Percentiles rank a stretch among this genome's conserved stretches.
These are phyloP conservation scores for Umbelopsis ramanniana DNA, from an alignment of 192 early-diverging fungal species.

Conservation along the genomic window DNA sequence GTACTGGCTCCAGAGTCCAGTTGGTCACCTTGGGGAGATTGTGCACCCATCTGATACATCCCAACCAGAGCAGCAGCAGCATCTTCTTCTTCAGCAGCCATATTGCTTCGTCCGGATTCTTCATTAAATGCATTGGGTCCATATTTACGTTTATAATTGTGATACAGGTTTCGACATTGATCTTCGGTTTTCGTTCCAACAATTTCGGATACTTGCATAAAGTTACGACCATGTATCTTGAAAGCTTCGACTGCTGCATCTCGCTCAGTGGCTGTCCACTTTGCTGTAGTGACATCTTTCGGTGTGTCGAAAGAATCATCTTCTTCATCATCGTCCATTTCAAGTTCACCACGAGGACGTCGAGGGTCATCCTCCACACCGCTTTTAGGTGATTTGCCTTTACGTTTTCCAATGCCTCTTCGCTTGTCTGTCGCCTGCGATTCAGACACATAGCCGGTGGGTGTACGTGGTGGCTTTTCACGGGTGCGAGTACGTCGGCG, in stretches of 20 bases:
- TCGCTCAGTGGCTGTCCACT: slow-evolving; percentile 67
- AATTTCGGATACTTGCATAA: slow-evolving; percentile 67
- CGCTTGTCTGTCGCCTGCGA: slow-evolving; percentile 34
- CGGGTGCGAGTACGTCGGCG: slow-evolving; percentile 14
- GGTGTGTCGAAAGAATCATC: slow-evolving; percentile 28
- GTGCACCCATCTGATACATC: slow-evolving; percentile 43
- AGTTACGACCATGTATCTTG: slow-evolving; percentile 70
- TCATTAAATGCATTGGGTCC: slow-evolving; percentile 58
- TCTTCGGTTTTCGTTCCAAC: slow-evolving; percentile 79
- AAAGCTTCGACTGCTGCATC: slow-evolving; percentile 64
- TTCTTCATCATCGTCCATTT: slow-evolving; percentile 24
- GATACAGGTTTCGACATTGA: slow-evolving; percentile 80
- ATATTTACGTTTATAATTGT: slow-evolving; percentile 73
- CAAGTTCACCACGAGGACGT: slow-evolving; percentile 2
- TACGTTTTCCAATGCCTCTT: slow-evolving; percentile 34
- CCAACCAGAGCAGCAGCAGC: slow-evolving; percentile 44
- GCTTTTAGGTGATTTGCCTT: slow-evolving; percentile 16
- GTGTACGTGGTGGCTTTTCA: slow-evolving; percentile 9
- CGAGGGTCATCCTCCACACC: slow-evolving; percentile 22
- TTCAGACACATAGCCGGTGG: slow-evolving; percentile 20
- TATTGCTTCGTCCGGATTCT: slow-evolving; percentile 31
- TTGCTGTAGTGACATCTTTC: slow-evolving; percentile 35
- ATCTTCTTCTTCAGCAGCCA: slow-evolving; percentile 46
- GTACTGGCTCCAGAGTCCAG: slow-evolving; percentile 15
- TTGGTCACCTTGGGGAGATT: not conserved